Evolutionary conservation across 768 basidiomycete genomes (phyloP), one percentile per base, ranked within the genome.

Genomic region (Leccinum subtestaceum): DNA sequence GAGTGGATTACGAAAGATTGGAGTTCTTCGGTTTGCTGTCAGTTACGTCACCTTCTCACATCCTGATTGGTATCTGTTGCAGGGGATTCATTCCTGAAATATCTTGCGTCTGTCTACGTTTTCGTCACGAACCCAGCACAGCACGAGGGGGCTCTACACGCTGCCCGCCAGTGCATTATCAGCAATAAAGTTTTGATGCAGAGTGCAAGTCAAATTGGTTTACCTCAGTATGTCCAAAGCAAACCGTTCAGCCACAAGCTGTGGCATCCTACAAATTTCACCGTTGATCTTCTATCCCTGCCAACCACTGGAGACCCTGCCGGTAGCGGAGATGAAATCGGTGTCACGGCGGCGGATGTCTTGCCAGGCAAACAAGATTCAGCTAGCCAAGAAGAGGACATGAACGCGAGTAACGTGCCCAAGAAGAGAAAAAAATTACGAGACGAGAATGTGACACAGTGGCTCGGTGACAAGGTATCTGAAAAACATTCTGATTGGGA

Each of bases 41-140:
- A 46, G 27, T 57, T 46, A 49, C 27, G 53, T 56, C 32, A 55
- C 40, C 52, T 23, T 60, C 47, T 29, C 63, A 86, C 23, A 13
- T 25, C 38, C 49, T 55, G 38, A n/a, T 45, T 64, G 31, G 68
- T 53, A 53, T 47, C 43, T 56, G 29, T 58, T 60, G 4, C 55
- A 71, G 92, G 93, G 31, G 93, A 95, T 72, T 84, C 91, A 23
- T 91, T 90, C 70, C 75, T 95, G 61, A 95, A 95, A 72, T 88
- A 87, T 66, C 71, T 93, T 49, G 79, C 85, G 7, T 87, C 91
- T 11, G 77, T 87, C 58, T 89, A 89, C 68, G 80, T 88, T 31
- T 93, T 88, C 66, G 88, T 88, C 48, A 82, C 81, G 27, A 79
- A 85, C 64, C 88, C 91, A 5, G 75, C 77, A 10, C 76, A 80